phyloP scores from a whole-genome alignment of 257 asterid genomes.

The Paraleonurus japonicus region DNA sequence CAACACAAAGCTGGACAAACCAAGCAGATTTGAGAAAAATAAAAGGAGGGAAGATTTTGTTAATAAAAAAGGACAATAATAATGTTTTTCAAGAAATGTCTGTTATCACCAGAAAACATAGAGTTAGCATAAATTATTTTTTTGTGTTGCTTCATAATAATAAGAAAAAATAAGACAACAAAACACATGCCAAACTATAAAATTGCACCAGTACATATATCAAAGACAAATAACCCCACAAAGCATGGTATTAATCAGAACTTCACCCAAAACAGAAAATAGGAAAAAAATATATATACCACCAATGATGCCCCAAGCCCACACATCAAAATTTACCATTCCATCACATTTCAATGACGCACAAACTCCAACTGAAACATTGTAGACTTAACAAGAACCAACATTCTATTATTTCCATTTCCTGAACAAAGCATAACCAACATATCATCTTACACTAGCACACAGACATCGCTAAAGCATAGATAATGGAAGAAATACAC shows the following conservation, averaged over 20 bases:
- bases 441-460: background rate
- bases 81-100: background rate
- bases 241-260: background rate
- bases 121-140: background rate
- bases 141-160: background rate
- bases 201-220: background rate
- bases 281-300: background rate
- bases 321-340: slow-evolving; percentile 2
- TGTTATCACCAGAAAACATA: background rate
- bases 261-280: background rate
- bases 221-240: background rate
- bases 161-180: background rate
- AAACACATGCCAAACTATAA: background rate
- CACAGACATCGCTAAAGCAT: background rate
- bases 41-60: background rate
- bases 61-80: background rate
- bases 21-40: background rate
- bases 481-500: background rate
- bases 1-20: background rate
- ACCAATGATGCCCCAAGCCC: background rate
- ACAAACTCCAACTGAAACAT: background rate
- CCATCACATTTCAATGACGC: background rate
- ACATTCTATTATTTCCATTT: slow-evolving; percentile 9
- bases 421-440: slow-evolving; percentile 1
- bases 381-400: background rate